phyloP scores from a whole-genome alignment of 768 basidiomycete species.

The Podaxis pistillaris region DNA sequence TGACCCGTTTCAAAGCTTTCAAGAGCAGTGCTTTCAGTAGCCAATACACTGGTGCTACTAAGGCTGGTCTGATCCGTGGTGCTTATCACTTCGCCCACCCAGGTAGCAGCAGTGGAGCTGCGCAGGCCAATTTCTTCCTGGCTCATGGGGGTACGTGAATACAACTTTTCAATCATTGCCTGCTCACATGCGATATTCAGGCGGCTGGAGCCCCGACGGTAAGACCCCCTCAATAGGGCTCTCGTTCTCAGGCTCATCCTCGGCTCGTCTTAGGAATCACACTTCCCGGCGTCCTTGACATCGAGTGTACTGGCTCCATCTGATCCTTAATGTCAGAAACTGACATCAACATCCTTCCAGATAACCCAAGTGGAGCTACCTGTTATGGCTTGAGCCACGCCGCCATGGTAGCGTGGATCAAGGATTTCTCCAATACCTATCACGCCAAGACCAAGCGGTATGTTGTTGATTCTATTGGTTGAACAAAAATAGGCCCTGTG shows the following conservation, averaged over 20 bases:
- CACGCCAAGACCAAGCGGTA: slow-evolving; percentile 45
- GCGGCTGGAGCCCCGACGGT: slow-evolving; percentile 47
- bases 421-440: slow-evolving; percentile 62
- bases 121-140: slow-evolving; percentile 60
- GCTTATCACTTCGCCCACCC: slow-evolving; percentile 56
- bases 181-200: background rate
- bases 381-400: slow-evolving; percentile 55
- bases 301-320: slow-evolving; percentile 47
- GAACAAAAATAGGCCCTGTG: background rate
- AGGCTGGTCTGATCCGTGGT: slow-evolving; percentile 58
- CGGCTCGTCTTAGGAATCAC: slow-evolving; percentile 36
- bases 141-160: slow-evolving; percentile 45
- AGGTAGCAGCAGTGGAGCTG: slow-evolving; percentile 35
- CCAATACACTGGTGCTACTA: slow-evolving; percentile 50
- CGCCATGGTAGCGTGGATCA: slow-evolving; percentile 63
- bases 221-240: background rate
- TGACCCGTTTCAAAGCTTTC: background rate
- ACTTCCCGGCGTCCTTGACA: slow-evolving; percentile 62
- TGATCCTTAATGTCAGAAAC: background rate
- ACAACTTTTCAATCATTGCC: background rate
- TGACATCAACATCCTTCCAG: slow-evolving; percentile 25
- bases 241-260: background rate
- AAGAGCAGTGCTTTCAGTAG: background rate
- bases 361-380: slow-evolving; percentile 47
- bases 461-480: background rate